phyloP scores from a whole-genome alignment of 768 basidiomycete genomes.

The Mycena alexandri region DNA sequence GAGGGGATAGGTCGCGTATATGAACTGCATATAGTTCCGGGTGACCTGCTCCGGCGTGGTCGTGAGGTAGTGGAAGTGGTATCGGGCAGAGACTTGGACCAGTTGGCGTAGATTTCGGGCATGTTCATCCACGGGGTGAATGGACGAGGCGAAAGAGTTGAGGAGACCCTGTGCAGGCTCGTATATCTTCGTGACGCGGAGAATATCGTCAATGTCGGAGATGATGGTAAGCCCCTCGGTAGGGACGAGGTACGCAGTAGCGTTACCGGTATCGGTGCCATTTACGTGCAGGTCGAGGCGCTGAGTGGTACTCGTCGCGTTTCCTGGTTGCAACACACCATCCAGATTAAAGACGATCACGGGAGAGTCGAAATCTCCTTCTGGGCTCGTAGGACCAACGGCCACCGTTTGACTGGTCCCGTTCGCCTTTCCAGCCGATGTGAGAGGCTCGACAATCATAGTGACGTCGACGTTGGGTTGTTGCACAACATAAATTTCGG shows the following conservation, averaged over 20 bases:
- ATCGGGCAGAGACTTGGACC: constrained; percentile 40
- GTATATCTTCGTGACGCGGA: constrained; percentile 50
- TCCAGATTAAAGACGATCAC: constrained; percentile 19
- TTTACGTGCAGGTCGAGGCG: constrained; percentile 8
- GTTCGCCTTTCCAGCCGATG: constrained; percentile 12
- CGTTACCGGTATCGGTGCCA: constrained; percentile 39
- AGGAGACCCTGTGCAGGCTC: constrained; percentile 46
- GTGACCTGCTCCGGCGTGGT: constrained; percentile 50
- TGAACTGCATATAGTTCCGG: constrained; percentile 48
- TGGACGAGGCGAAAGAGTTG: constrained; percentile 48
- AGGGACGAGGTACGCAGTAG: constrained; percentile 47
- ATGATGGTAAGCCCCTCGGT: constrained; percentile 46
- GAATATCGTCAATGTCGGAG: constrained; percentile 51
- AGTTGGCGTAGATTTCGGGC: constrained; percentile 45
- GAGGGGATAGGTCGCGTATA: constrained; percentile 46
- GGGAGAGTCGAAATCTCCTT: constrained; percentile 25
- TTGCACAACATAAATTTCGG: constrained; percentile 29
- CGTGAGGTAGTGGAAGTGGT: constrained; percentile 52
- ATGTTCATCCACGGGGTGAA: constrained; percentile 46
- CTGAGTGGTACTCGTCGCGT: constrained; percentile 19
- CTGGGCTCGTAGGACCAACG: constrained; percentile 24
- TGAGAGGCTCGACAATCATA: constrained; percentile 7
- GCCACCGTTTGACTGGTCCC: constrained; percentile 27
- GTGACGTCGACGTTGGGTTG: constrained; percentile 25
- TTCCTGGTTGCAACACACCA: constrained; percentile 8